Percentiles rank a stretch among this genome's conserved stretches.
Evolutionary conservation across 2,329 filamentous ascomycete genomes (phyloP).

Genomic region (Stagonosporopsis cucurbitacearum): DNA sequence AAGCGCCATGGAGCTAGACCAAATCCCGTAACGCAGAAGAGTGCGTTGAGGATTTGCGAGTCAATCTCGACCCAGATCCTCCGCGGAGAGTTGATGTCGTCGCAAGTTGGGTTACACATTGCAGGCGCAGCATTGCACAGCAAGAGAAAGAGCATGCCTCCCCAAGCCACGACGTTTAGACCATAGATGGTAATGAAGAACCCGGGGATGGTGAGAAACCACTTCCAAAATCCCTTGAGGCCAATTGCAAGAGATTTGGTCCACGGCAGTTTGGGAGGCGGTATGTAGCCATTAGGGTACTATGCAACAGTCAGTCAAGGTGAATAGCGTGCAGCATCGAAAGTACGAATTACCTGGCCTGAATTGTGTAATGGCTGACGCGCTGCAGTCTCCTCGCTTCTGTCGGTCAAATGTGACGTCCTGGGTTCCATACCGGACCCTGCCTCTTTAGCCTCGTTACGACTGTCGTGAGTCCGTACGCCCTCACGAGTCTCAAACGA

Average conservation of each 20-base stretch:
- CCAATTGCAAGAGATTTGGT: slow-evolving; percentile 65
- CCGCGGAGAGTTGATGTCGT: slow-evolving; percentile 77
- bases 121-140: slow-evolving; percentile 75
- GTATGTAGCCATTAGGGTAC: slow-evolving; percentile 51
- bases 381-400: slow-evolving; percentile 18
- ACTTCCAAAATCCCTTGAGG: slow-evolving; percentile 70
- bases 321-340: background rate
- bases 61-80: slow-evolving; percentile 85
- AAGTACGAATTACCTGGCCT: slow-evolving; percentile 24
- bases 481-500: slow-evolving; percentile 16
- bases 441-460: slow-evolving; percentile 19
- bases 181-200: slow-evolving; percentile 81
- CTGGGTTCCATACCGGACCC: slow-evolving; percentile 15
- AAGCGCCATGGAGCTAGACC: slow-evolving; percentile 86
- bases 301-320: slow-evolving; percentile 19
- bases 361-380: slow-evolving; percentile 22
- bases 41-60: slow-evolving; percentile 80
- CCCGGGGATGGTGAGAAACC: slow-evolving; percentile 75
- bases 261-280: slow-evolving; percentile 58
- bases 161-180: slow-evolving; percentile 85
- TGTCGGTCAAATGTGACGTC: slow-evolving; percentile 30
- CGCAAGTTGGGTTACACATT: slow-evolving; percentile 75
- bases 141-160: slow-evolving; percentile 87
- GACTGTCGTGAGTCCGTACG: slow-evolving; percentile 1
- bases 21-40: slow-evolving; percentile 88